Conservation (phyloP, 1,139 yeast species). For the Sugiyamaella novakii region DNA sequence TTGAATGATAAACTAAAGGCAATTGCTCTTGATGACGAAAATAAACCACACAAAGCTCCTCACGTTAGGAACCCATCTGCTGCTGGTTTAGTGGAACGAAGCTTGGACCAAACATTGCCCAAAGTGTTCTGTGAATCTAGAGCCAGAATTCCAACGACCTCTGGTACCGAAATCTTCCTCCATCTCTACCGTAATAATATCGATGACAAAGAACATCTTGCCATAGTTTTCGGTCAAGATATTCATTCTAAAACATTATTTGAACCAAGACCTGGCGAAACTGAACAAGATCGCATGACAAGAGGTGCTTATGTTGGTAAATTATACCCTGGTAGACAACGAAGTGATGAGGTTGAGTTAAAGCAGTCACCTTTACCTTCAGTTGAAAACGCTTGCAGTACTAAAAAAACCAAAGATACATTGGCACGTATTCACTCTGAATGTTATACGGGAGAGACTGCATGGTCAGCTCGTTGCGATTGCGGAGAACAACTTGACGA, state of each 20-base stretch:
- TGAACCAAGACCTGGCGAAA: slow-evolving; percentile 62
- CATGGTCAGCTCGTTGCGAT: slow-evolving; percentile 98
- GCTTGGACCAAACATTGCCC: slow-evolving; percentile 52
- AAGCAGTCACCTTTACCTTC: background rate
- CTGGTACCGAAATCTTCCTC: slow-evolving; percentile 88
- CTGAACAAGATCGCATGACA: slow-evolving; percentile 93
- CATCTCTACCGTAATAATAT: slow-evolving; percentile 84
- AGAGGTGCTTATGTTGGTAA: slow-evolving; percentile 95
- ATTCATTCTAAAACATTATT: slow-evolving; percentile 77
- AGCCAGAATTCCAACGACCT: slow-evolving; percentile 91
- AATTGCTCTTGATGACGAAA: slow-evolving; percentile 2
- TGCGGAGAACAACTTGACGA: slow-evolving; percentile 99
- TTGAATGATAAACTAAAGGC: background rate
- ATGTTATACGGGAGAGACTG: slow-evolving; percentile 98
- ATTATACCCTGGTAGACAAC: slow-evolving; percentile 75
- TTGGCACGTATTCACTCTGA: slow-evolving; percentile 90
- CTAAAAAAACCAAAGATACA: slow-evolving; percentile 45
- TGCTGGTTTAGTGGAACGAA: slow-evolving; percentile 23
- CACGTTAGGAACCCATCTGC: slow-evolving; percentile 13
- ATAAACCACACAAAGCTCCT: background rate
- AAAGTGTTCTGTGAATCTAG: slow-evolving; percentile 84
- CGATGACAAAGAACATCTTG: slow-evolving; percentile 92
- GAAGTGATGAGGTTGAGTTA: slow-evolving; percentile 23
- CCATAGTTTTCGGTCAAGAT: slow-evolving; percentile 94
- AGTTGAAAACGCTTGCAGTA: background rate